A percentile compares a stretch with the other conserved stretches of the same genome.
These are phyloP conservation scores for Xanthoconium separans DNA, from an alignment of 1,284 basidiomycete genomes.

Conservation along the genomic window DNA sequence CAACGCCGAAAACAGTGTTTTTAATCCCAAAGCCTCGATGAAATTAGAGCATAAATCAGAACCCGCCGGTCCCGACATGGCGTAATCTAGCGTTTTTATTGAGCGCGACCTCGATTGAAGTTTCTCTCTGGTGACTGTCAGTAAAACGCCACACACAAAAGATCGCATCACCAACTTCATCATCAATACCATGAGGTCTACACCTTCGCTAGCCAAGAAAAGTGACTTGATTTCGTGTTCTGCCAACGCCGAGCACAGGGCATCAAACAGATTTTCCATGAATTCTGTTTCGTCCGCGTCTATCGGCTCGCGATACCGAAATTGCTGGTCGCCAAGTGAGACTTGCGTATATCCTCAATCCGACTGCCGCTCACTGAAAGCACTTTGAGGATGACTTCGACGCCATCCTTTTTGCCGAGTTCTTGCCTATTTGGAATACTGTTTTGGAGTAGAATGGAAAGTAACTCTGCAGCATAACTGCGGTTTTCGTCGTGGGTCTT, in stretches of 20 bases:
- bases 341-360: conserved; percentile 7
- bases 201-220: conserved; percentile 89
- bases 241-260: conserved; percentile 79
- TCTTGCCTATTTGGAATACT: conserved; percentile 63
- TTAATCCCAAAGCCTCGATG: conserved; percentile 85
- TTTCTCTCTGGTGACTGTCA: conserved; percentile 64
- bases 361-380: conserved; percentile 64
- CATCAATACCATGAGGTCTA: conserved; percentile 95
- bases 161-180: conserved; percentile 71
- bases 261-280: conserved; percentile 95
- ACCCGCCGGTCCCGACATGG: conserved; percentile 81
- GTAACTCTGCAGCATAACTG: conserved; percentile 83
- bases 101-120: conserved; percentile 75
- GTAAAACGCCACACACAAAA: not conserved
- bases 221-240: conserved; percentile 76
- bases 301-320: conserved; percentile 76
- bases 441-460: conserved; percentile 86
- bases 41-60: conserved; percentile 80
- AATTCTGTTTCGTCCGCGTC: conserved; percentile 93
- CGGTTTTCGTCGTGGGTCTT: conserved; percentile 83
- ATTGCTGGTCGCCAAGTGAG: conserved; percentile 59
- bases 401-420: conserved; percentile 69
- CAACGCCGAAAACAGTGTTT: conserved; percentile 85
- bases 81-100: conserved; percentile 90
- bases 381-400: conserved; percentile 77